A percentile compares a stretch with the other conserved stretches of the same genome.
Evolutionary conservation across 139 green algal genomes (phyloP).

Genomic region (Chlorella sorokiniana): DNA sequence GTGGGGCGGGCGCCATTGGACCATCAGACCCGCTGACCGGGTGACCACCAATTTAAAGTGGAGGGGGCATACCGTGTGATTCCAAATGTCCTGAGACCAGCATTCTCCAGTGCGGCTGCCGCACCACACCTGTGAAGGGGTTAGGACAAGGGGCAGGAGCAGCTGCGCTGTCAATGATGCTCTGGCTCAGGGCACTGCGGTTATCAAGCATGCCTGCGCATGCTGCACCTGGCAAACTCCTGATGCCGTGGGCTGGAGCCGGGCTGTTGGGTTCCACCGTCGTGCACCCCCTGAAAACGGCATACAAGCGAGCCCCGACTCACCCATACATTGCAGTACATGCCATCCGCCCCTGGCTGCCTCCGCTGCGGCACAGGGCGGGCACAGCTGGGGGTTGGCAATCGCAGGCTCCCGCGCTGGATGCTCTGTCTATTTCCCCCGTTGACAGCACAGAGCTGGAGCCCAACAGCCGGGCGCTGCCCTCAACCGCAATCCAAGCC

Average conservation of each 20-base stretch:
- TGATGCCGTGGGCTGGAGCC: not conserved
- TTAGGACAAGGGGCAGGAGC: too few species aligned
- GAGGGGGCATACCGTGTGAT: slow-evolving; percentile 25
- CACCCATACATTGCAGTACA: slow-evolving; percentile 55
- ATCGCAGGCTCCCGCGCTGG: too few species aligned
- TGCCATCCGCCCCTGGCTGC: not conserved
- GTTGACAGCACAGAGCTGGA: too few species aligned
- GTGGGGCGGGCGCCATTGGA: too few species aligned
- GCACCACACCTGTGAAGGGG: not conserved
- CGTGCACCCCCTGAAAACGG: not conserved
- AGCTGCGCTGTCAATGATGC: not conserved
- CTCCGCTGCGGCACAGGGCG: not conserved
- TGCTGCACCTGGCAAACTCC: not conserved
- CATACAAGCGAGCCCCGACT: slow-evolving; percentile 46
- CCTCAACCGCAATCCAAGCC: too few species aligned
- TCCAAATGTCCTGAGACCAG: slow-evolving; percentile 55
- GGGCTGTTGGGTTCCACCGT: not conserved
- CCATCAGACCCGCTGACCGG: too few species aligned
- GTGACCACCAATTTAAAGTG: not conserved
- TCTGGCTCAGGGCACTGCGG: not conserved
- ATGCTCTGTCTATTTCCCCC: too few species aligned
- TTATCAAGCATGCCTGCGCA: too few species aligned
- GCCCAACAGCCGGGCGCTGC: too few species aligned
- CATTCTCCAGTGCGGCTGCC: slow-evolving; percentile 34
- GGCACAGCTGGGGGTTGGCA: too few species aligned